Evolutionary conservation across 2,329 filamentous ascomycete genomes (phyloP).

Genomic region (Pyricularia sp.): DNA sequence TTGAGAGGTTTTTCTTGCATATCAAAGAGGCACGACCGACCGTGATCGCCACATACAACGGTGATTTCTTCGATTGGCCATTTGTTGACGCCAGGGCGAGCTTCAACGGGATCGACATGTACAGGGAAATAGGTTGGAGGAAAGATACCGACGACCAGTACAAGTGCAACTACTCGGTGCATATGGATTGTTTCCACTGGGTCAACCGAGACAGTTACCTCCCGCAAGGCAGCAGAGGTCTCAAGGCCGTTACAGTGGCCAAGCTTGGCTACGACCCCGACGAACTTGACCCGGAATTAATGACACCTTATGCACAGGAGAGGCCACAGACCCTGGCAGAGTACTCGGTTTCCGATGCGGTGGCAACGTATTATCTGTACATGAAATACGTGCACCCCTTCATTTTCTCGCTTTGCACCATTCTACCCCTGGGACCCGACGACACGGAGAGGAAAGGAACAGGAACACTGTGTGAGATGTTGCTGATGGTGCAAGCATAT

Average conservation of each 20-base stretch:
- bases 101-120: conserved; percentile 96
- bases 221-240: conserved; percentile 87
- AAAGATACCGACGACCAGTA: conserved; percentile 95
- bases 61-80: conserved; percentile 99
- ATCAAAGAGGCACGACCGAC: conserved; percentile 91
- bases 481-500: conserved; percentile 97
- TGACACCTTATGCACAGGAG: conserved; percentile 86
- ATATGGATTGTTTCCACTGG: conserved; percentile 99
- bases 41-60: conserved; percentile 99
- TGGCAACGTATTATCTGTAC: conserved; percentile 97
- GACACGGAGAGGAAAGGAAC: conserved; percentile 92
- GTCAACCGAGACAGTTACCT: conserved; percentile 97
- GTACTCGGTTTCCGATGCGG: conserved; percentile 97
- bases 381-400: conserved; percentile 99
- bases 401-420: conserved; percentile 96
- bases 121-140: conserved; percentile 91
- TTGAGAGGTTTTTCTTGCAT: conserved; percentile 90
- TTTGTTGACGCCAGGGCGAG: conserved; percentile 91
- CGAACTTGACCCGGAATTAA: conserved; percentile 91
- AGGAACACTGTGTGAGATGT: conserved; percentile 97
- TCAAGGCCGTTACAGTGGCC: conserved; percentile 95
- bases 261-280: conserved; percentile 98
- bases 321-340: conserved; percentile 88
- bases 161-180: conserved; percentile 88
- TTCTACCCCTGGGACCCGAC: conserved; percentile 83